Conservation (phyloP, 177 flowering plant genomes). For the Vitis hybrid region DNA sequence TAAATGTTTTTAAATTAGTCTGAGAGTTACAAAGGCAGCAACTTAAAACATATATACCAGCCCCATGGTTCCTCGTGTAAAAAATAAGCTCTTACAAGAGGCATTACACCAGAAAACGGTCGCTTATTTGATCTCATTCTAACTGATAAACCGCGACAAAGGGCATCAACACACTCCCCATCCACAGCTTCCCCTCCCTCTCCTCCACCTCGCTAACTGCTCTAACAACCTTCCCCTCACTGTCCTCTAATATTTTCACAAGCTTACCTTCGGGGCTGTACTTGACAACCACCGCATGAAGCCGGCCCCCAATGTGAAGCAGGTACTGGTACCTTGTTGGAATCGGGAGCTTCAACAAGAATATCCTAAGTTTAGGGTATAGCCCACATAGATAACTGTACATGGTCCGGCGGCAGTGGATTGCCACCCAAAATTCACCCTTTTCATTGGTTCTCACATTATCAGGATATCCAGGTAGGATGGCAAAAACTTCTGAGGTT, state of each 20-base stretch:
- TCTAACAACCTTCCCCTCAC: conserved; percentile 73
- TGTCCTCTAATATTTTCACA: conserved; percentile 69
- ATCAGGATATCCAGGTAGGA: conserved; percentile 89
- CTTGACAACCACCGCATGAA: conserved; percentile 44
- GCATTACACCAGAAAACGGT: no score
- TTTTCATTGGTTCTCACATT: conserved; percentile 78
- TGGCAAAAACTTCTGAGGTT: conserved; percentile 68
- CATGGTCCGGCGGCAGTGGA: conserved; percentile 56
- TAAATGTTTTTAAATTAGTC: no score
- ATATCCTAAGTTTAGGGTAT: conserved; percentile 51
- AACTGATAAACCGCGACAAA: conserved; percentile 62
- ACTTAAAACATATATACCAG: no score
- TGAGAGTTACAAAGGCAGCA: no score
- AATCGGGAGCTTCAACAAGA: conserved; percentile 76
- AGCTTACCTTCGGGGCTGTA: conserved; percentile 82
- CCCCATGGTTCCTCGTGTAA: no score
- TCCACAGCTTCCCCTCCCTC: conserved; percentile 79
- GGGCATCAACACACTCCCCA: conserved; percentile 77
- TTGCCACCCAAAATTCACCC: conserved; percentile 95
- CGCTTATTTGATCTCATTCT: neutral
- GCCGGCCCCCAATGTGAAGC: conserved; percentile 44
- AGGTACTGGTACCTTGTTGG: conserved; percentile 48
- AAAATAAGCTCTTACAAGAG: no score
- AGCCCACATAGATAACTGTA: conserved; percentile 32
- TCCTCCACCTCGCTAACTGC: conserved; percentile 82